Evolutionary conservation across 352 stramenopile genomes (phyloP), one percentile per base, ranked within the genome.

Genomic region (Phytophthora cajani): DNA sequence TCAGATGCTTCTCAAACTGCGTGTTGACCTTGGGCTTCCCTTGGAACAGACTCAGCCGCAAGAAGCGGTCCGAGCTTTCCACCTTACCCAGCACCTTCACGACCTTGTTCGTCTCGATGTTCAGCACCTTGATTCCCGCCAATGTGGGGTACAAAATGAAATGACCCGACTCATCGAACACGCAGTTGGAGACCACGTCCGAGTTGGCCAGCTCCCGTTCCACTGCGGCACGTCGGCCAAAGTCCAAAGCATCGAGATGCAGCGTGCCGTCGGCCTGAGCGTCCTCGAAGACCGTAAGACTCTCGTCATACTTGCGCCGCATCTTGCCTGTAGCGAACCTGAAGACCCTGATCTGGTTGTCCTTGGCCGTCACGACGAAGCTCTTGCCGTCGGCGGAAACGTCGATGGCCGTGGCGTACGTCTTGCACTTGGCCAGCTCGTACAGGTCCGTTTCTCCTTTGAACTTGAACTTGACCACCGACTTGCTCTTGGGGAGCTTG

Each of bases 401-500:
- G 56, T 90, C 85, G 50, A 98, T 89, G 4, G 83, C 84, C 46
- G 82, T 94, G 16, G 91, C 81, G 47, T 83, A 73, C 17, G 92
- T 95, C 88, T 99, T 91, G 67, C 69, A 73, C 81, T 99, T 99
- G 30, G 95, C 90, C 36, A 99, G 78, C 38, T 94, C 88, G 71
- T 98, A 99, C 12, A 99, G 74, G 75, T 99, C 96, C 7, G 98
- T 99, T 44, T 98, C 91, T 21, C 98, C 88, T 77, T 99, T 99
- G 42, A 96, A 98, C 59, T 90, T 83, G 75, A 98, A 99, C 54
- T 85, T 84, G 23, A 82, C 57, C 8, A 65, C 59, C 6, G 44
- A 47, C 5, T 50, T 69, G 9, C 61, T 51, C 30, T 62, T 67
- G 1, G 87, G 84, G 8, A 87, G 77, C 54, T 82, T 85, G 77